These are phyloP conservation scores for Penicillium sclerotigenum DNA, from an alignment of 2,329 filamentous ascomycete genomes.

Conservation along the genomic window DNA sequence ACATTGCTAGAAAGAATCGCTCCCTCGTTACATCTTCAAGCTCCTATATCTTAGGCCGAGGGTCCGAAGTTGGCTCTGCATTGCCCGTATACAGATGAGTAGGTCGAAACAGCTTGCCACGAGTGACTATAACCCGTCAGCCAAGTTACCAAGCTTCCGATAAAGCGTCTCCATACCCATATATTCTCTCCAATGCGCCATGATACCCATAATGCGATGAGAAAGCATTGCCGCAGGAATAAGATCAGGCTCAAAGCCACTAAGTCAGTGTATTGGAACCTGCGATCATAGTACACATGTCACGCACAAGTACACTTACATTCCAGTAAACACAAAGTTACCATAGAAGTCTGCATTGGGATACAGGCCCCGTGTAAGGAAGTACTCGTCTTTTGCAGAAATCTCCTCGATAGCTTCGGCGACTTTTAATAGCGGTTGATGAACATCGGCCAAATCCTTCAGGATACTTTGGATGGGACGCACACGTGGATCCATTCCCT, in stretches of 20 bases:
- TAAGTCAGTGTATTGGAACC: not conserved
- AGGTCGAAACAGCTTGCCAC: conserved; percentile 31
- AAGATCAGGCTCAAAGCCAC: conserved; percentile 29
- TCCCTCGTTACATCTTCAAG: too few species aligned
- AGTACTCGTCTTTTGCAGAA: conserved; percentile 29
- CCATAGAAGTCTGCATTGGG: conserved; percentile 49
- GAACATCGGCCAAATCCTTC: conserved; percentile 15
- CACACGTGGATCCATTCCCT: conserved; percentile 29
- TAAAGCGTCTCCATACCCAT: conserved; percentile 22
- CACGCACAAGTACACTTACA: conserved; percentile 25
- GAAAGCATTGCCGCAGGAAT: conserved; percentile 32
- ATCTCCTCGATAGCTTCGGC: conserved; percentile 27
- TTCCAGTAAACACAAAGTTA: conserved; percentile 43
- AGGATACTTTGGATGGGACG: conserved; percentile 26
- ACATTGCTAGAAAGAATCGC: not conserved
- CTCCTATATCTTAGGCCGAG: conserved; percentile 11
- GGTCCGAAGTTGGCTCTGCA: not conserved
- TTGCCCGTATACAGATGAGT: conserved; percentile 29
- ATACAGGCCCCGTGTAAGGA: conserved; percentile 33
- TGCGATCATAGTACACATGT: rapidly evolving
- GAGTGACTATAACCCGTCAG: conserved; percentile 20
- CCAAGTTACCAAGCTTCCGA: not conserved
- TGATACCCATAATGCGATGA: conserved; percentile 32
- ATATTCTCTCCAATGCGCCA: conserved; percentile 37
- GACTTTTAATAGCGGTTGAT: conserved; percentile 23